A percentile compares a stretch with the other conserved stretches of the same genome.
Conservation (phyloP, 371 early-diverging fungal genomes). For the Rhizomucor miehei region DNA sequence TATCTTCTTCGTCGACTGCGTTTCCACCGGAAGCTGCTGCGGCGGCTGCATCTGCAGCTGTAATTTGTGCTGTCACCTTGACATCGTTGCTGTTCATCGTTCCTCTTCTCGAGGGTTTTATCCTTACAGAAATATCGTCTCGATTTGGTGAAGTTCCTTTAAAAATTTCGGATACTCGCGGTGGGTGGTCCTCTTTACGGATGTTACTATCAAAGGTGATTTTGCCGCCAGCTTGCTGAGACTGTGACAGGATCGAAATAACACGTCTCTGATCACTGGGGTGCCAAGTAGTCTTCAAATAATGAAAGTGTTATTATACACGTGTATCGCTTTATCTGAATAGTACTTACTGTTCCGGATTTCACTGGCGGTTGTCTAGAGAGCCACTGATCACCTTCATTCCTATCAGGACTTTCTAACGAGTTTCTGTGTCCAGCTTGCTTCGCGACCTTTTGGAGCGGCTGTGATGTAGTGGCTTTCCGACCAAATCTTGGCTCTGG, state of each 20-base stretch:
- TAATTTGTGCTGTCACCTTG: conserved; percentile 19
- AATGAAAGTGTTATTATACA: too few species aligned
- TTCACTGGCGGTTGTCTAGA: conserved; percentile 13
- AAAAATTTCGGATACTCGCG: conserved; percentile 25
- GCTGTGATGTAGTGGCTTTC: conserved; percentile 6
- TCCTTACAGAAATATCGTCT: conserved; percentile 14
- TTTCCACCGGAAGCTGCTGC: not conserved
- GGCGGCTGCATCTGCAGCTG: conserved; percentile 11
- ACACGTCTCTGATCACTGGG: conserved; percentile 30
- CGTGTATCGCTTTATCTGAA: too few species aligned
- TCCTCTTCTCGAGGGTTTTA: conserved; percentile 26
- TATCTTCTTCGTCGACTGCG: conserved; percentile 52
- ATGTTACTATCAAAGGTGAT: conserved; percentile 30
- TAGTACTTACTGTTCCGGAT: conserved; percentile 29
- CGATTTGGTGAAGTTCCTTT: conserved; percentile 27
- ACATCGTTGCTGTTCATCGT: conserved; percentile 35
- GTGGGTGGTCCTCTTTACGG: conserved; percentile 30
- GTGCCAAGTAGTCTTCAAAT: conserved; percentile 40
- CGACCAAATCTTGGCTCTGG: conserved; percentile 38
- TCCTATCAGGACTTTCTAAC: conserved; percentile 30
- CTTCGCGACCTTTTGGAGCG: not conserved
- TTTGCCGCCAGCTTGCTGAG: conserved; percentile 35
- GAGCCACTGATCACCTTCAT: conserved; percentile 13
- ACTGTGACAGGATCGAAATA: conserved; percentile 36
- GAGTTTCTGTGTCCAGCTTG: conserved; percentile 20